Base-by-base conservation (phyloP, 169 alveolate genomes). In the Plasmodium ovale region DNA sequence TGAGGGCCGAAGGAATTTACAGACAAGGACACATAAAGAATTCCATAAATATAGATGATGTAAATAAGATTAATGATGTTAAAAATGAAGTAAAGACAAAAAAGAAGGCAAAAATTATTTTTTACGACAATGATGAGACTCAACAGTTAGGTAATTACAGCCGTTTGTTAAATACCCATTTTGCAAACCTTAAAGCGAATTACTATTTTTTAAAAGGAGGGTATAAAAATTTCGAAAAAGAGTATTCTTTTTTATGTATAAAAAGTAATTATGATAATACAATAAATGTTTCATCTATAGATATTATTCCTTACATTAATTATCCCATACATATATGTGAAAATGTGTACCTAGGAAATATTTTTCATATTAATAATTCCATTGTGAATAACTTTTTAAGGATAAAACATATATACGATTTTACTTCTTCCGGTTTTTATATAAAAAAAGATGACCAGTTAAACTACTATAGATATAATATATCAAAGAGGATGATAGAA, bases 171-270 rank as follows among this genome's bases (percentile, higher is more conserved):
- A 42, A 23, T 35, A 21, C 12, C 25, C 42, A 58, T 62, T 85
- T 85, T 60, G 19, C 42, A 56, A 70, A 85, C 25, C 33, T 42
- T 31, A 68, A 85, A 68, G 84, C 87, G 0, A 49, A 64, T 35
- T 68, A 54, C 16, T 85, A 85, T 70, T 54, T 85, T 58, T 71
- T 85, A 69, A 85, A 69, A 47, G 91, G 77, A 37, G 91, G 91
- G 7, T 85, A 60, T 35, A 42, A 19, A 56, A 56, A 69, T 39
- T 85, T 68, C 56, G 74, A 85, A 85, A 69, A 44, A 19, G 77
- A 68, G 37, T 85, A 68, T 21, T 44, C 6, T 64, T 85, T 85
- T 44, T 70, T 85, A 58, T 85, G 91, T 42, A 3, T 82, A 65
- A 21, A 19, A 21, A 33, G 44, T 33, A 10, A 62, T 54, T 0